Base-by-base conservation (phyloP, 352 stramenopile species). In the Plasmopara halstedii region DNA sequence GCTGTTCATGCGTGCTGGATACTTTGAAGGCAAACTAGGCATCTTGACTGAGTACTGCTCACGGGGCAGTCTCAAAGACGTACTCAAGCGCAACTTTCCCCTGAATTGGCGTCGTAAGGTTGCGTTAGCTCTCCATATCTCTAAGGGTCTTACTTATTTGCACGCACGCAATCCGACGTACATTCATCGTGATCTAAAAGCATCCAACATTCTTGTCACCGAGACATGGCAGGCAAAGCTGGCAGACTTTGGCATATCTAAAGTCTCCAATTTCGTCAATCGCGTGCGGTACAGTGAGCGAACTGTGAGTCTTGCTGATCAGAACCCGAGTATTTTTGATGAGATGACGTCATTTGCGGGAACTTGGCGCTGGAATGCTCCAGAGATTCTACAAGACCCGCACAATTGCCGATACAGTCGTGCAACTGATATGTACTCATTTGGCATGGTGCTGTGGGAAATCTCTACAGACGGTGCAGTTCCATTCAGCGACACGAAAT, bases 371-470 rank as follows among this genome's bases (percentile, higher is more conserved):
- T 85, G 73, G 73, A 85, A 85, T 44, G 67, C 73, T 14, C 73
- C 73, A 1, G 73, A 85, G 46, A 70, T 85, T n/a, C 49, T 85
- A 14, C 59, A 67, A 15, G 73, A 85, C 32, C 68, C 73, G 25
- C 72, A 74, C 55, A 82, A 82, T 22, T 83, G 70, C 47, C 62
- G 68, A 15, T 85, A 83, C 50, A 82, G 59, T 20, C 66, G 70
- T 14, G 65, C 63, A 8, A 85, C 70, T 3, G 73, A 85, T 50
- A 83, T 85, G 68, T 85, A 85, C 48, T 80, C 66, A 25, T 85
- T 85, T 29, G 73, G 73, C 21, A 85, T 85, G 70, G 70, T 83
- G 33, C 45, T 85, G 10, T 85, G 73, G 73, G 73, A 85, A 65
- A 83, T 85, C 32, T 60, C 67, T 0, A 73, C 68, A 17, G 66